These are phyloP conservation scores for Hysterangium stoloniferum DNA, from an alignment of 768 basidiomycete species.

Conservation along the genomic window DNA sequence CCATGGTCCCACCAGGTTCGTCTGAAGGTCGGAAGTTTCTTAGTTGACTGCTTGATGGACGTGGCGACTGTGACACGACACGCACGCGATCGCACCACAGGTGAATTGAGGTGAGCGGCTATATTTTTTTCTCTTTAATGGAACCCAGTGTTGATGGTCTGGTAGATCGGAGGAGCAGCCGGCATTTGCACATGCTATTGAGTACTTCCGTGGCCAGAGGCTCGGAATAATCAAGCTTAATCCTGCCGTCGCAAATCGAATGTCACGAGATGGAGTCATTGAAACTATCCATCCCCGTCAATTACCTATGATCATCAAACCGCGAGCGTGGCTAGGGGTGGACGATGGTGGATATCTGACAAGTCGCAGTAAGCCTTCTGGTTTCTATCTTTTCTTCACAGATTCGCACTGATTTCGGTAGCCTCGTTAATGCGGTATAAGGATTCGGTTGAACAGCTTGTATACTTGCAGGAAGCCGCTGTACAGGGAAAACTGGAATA, in stretches of 20 bases:
- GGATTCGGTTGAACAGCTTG: constrained; percentile 76
- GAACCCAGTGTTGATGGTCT: constrained; percentile 7
- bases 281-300: constrained; percentile 85
- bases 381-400: neutral
- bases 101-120: constrained; percentile 49
- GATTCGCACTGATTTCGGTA: constrained; percentile 20
- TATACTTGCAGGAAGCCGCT: constrained; percentile 70
- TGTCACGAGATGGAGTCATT: constrained; percentile 65
- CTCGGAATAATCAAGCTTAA: constrained; percentile 90
- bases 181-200: constrained; percentile 87
- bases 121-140: constrained; percentile 13
- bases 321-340: constrained; percentile 76
- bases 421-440: constrained; percentile 88
- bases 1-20: constrained; percentile 77
- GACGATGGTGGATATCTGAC: constrained; percentile 80
- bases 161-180: constrained; percentile 70
- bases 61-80: constrained; percentile 68
- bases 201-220: constrained; percentile 88
- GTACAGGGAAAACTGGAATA: constrained; percentile 69
- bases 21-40: constrained; percentile 70
- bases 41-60: constrained; percentile 80
- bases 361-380: constrained; percentile 50
- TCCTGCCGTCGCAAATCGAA: constrained; percentile 63
- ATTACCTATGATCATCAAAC: constrained; percentile 90
- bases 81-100: constrained; percentile 47